Base-by-base conservation (phyloP, 2,329 filamentous ascomycete genomes). In the Davidsoniella virescens region DNA sequence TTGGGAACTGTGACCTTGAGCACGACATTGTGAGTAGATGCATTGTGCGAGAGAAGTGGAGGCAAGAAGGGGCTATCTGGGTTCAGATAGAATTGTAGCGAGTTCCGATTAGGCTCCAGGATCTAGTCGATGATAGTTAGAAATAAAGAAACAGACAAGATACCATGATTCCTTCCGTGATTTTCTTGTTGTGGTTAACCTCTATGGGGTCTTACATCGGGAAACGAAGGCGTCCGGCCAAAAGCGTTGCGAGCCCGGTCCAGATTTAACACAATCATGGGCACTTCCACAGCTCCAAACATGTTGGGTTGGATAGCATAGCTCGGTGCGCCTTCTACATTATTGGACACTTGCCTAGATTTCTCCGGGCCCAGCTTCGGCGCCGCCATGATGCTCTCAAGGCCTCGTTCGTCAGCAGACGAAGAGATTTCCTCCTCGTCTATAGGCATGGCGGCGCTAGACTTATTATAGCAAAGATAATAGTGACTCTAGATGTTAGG, bases 1-100 rank as follows among this genome's bases (percentile, higher is more conserved):
- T 81, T 92, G 0, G 92, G 90, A 1, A 96, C 78, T 0, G 82
- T 87, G 50, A 98, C 73, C 62, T 87, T 88, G 49, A 98, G 70
- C 17, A 96, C 72, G 17, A 96, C 68, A 60, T 95, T 94, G 60
- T 87, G 85, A 8, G 86, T 84, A 17, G 76, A 67, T 29, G 81
- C 76, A 60, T 82, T 84, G 40, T 81, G 80, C 6, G 90, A 94
- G 57, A 82, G 70, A 54, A 94, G 70, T 7, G 85, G 84, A 57
- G 83, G 82, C 58, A 84, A 80, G 59, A 86, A 78, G 2, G 82
- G 81, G 62, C 93, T 87, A 55, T 87, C 76, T 20, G 84, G 84
- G 18, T 85, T 79, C 49, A 96, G 70, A 57, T 83, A 84, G n/a
- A 94, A 66, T 2, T 82, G 82, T 9, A 78, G 65, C 0, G 72